These are phyloP conservation scores for Lojkania enalia DNA, from an alignment of 2,329 filamentous ascomycete species.

Conservation along the genomic window DNA sequence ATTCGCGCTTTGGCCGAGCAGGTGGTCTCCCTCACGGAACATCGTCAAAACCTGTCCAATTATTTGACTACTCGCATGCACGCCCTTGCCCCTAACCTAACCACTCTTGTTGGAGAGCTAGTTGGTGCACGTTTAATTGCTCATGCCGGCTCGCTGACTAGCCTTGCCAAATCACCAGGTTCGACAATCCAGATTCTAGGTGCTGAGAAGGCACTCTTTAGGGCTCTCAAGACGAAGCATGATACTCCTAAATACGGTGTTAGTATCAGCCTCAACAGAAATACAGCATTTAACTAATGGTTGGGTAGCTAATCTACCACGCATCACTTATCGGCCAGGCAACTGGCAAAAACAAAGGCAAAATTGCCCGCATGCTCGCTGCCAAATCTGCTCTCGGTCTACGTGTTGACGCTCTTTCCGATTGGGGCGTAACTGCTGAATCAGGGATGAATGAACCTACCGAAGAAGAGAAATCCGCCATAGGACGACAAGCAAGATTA, in stretches of 20 bases:
- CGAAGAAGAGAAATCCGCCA: conserved; percentile 83
- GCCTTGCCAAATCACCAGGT: conserved; percentile 90
- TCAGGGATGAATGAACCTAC: conserved; percentile 59
- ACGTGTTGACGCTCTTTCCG: conserved; percentile 85
- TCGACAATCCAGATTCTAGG: conserved; percentile 97
- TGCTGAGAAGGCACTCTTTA: conserved; percentile 98
- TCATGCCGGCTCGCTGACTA: conserved; percentile 91
- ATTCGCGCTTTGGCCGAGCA: conserved; percentile 90
- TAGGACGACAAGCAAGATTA: conserved; percentile 73
- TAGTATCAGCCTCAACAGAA: not conserved
- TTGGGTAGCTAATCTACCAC: conserved; percentile 75
- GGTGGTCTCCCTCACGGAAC: conserved; percentile 89
- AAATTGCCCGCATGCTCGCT: conserved; percentile 95
- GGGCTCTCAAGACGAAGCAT: conserved; percentile 98
- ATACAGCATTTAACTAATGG: not conserved
- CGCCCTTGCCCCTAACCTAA: conserved; percentile 94
- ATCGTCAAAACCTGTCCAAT: conserved; percentile 81
- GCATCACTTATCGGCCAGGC: conserved; percentile 83
- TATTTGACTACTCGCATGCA: conserved; percentile 95
- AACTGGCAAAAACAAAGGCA: conserved; percentile 98
- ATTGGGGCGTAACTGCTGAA: conserved; percentile 68
- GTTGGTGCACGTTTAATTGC: conserved; percentile 94
- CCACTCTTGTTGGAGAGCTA: conserved; percentile 86
- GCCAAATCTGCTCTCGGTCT: conserved; percentile 92
- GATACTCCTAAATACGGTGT: conserved; percentile 96